A percentile compares a stretch with the other conserved stretches of the same genome.
phyloP scores from a whole-genome alignment of 495 filamentous ascomycete genomes.

The Penicillium subrubescens region DNA sequence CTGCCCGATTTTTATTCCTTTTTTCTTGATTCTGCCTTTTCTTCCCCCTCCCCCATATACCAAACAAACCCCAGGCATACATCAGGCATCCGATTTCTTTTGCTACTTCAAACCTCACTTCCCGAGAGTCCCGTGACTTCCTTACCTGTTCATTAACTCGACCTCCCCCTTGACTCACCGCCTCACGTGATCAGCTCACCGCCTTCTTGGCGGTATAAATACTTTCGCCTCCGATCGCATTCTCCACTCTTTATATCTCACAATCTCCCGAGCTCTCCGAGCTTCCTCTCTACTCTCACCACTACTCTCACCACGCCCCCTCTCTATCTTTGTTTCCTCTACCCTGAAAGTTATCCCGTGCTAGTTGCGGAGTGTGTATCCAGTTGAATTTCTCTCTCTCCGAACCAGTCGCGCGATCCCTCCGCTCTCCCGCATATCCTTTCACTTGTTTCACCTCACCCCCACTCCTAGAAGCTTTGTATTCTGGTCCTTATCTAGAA shows the following conservation, averaged over 20 bases:
- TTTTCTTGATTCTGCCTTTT: slow-evolving; percentile 9
- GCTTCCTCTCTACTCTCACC: slow-evolving; percentile 10
- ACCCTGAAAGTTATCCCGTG: slow-evolving; percentile 9
- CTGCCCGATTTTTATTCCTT: slow-evolving; percentile 23
- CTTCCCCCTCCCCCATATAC: slow-evolving; percentile 17
- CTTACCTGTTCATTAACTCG: background rate
- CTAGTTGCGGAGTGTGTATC: slow-evolving; percentile 24
- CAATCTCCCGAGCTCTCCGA: slow-evolving; percentile 21
- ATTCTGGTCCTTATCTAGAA: slow-evolving; percentile 17
- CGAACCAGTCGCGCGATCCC: slow-evolving; percentile 13
- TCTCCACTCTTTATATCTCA: slow-evolving; percentile 45
- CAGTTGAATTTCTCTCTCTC: slow-evolving; percentile 20
- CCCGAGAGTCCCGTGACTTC: slow-evolving; percentile 10
- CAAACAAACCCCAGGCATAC: slow-evolving; percentile 8
- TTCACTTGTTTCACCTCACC: background rate
- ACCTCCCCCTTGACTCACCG: slow-evolving; percentile 26
- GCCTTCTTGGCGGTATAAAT: slow-evolving; percentile 53
- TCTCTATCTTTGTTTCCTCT: background rate
- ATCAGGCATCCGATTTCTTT: slow-evolving; percentile 14
- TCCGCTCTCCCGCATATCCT: slow-evolving; percentile 10
- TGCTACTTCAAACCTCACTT: slow-evolving; percentile 19
- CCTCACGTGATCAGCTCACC: slow-evolving; percentile 42
- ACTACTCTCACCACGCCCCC: background rate
- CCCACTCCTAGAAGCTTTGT: slow-evolving; percentile 21
- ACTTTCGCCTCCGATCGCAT: slow-evolving; percentile 44